phyloP scores from a whole-genome alignment of 139 green algal species.

The Picochlorum costavermella region DNA sequence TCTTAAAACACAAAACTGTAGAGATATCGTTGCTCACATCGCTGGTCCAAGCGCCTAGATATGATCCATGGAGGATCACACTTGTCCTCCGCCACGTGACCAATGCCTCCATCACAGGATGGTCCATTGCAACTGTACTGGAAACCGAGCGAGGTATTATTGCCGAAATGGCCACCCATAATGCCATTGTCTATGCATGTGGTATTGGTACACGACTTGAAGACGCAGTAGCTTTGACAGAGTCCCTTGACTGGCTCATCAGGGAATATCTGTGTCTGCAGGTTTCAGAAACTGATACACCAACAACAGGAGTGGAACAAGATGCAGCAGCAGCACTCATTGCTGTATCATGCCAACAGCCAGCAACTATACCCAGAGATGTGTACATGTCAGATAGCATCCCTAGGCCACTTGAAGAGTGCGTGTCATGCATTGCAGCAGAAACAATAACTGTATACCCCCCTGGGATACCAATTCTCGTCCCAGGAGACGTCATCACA shows the following conservation, averaged over 20 bases:
- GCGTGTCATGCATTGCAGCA: conserved; percentile 25
- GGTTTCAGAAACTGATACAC: too few species aligned
- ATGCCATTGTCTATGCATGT: conserved; percentile 64
- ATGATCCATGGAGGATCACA: conserved; percentile 70
- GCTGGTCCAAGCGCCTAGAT: neutral
- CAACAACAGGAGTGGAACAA: too few species aligned
- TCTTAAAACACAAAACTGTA: neutral
- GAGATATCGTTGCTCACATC: neutral
- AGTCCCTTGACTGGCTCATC: conserved; percentile 28
- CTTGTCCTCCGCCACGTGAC: conserved; percentile 32
- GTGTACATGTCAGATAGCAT: too few species aligned
- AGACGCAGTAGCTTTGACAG: conserved; percentile 35
- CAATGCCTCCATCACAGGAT: conserved; percentile 37
- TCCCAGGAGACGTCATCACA: conserved; percentile 69
- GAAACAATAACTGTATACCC: conserved; percentile 87
- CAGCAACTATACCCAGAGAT: too few species aligned
- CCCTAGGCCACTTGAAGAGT: too few species aligned
- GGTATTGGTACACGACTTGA: conserved; percentile 40
- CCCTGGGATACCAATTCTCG: conserved; percentile 67
- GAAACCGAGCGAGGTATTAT: conserved; percentile 52
- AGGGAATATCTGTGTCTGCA: too few species aligned
- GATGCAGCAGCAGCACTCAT: too few species aligned
- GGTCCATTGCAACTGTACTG: conserved; percentile 38
- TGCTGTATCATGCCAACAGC: too few species aligned
- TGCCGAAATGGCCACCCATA: conserved; percentile 62